phyloP scores from a whole-genome alignment of 192 early-diverging fungal species.

The Linderina pennispora region DNA sequence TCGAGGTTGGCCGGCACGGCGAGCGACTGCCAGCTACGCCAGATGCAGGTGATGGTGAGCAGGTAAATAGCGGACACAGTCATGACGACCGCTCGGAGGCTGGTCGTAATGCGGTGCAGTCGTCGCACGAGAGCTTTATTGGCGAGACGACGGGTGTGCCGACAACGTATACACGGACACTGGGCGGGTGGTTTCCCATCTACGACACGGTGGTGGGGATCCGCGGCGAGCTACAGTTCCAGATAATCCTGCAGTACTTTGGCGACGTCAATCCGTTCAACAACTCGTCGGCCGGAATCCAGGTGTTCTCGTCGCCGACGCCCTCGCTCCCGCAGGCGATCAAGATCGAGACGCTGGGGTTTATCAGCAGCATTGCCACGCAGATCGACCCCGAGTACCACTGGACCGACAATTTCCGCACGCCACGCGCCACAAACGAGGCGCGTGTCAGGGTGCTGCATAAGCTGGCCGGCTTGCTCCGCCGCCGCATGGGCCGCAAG shows the following conservation, averaged over 20 bases:
- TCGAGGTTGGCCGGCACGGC: background rate
- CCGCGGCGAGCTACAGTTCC: constrained; percentile 66
- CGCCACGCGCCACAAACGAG: constrained; percentile 73
- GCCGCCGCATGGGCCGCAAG: constrained; percentile 70
- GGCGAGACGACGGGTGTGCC: constrained; percentile 12
- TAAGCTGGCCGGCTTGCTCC: constrained; percentile 58
- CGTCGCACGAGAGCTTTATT: constrained; percentile 8
- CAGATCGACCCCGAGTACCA: constrained; percentile 81
- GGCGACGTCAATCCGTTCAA: constrained; percentile 79
- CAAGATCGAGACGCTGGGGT: constrained; percentile 52
- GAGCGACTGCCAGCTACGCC: no score
- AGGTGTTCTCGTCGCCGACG: constrained; percentile 57
- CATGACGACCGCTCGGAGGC: background rate
- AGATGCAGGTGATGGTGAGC: no score
- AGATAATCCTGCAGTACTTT: constrained; percentile 72
- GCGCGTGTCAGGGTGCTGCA: constrained; percentile 64
- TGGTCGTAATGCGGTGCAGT: background rate
- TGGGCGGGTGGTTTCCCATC: constrained; percentile 73
- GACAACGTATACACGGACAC: constrained; percentile 14
- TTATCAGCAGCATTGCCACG: constrained; percentile 61
- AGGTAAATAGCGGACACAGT: no score
- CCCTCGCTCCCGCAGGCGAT: constrained; percentile 41
- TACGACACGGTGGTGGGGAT: constrained; percentile 69
- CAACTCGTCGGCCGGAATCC: constrained; percentile 59
- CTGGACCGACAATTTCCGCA: constrained; percentile 75